Evolutionary conservation across 331 rosid species (phyloP), one percentile per base, ranked within the genome.

Genomic region (Arachis monticola): DNA sequence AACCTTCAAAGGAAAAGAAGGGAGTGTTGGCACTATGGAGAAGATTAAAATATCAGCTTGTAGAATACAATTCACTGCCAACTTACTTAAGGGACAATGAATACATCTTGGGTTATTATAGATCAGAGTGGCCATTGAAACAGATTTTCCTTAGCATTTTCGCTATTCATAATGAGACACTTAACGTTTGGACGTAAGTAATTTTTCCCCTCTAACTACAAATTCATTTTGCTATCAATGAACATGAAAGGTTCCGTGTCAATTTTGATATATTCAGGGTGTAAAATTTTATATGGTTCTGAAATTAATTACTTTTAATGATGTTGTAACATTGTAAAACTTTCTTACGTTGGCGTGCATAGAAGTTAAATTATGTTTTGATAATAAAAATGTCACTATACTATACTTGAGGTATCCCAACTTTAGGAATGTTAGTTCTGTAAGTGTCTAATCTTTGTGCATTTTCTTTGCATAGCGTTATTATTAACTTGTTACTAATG

Each of bases 141-240:
- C 91, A 89, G 64, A 77, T 73, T 31, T 45, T 89, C 75, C 88
- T 87, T 41, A 89, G 91, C 83, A 81, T 85, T 64, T 87, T 89
- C 86, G 65, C 84, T 60, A 81, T 87, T 80, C 94, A 87, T 65
- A 89, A 89, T 30, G 91, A 89, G 77, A 89, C 91, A 7, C 88
- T 89, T 10, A 87, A 89, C 73, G 83, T 89, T 7, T 89, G 94
- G 94, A 89, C 88, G 94, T 89, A 67, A 87, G 94, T 81, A 77
- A 58, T 35, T 44, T 60, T 38, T 14, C 70, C 5, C 31, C 27
- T 22, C 27, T 46, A 44, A 60, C 59, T 7, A 58, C 48, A 47
- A 22, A 42, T 61, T 5, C 40, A 41, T 5, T 58, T 12, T 32
- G 14, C 68, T 58, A 46, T 58, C 42, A 44, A 12, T 12, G 35